Conservation (phyloP, 805 yeast genomes). For the Metschnikowia henanensis region DNA sequence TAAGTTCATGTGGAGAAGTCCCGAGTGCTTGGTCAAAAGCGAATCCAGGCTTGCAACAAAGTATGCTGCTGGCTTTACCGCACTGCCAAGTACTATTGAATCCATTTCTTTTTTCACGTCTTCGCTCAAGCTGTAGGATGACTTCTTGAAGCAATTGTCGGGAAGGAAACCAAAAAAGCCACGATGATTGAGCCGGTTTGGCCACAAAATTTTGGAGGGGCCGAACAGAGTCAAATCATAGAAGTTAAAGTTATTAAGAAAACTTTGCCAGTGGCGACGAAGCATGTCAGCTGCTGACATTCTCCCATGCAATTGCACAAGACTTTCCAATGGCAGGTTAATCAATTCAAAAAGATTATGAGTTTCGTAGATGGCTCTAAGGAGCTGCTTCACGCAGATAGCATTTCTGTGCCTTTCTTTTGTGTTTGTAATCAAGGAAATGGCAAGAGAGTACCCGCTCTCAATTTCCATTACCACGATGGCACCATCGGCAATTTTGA, state of each 20-base stretch:
- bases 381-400: conserved; percentile 27
- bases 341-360: conserved; percentile 29
- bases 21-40: conserved; percentile 30
- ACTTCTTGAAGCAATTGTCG: conserved; percentile 25
- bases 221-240: conserved; percentile 20
- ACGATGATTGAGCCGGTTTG: conserved; percentile 32
- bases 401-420: conserved; percentile 17
- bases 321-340: conserved; percentile 24
- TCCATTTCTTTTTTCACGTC: conserved; percentile 21
- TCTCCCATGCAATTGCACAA: conserved; percentile 19
- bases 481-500: conserved; percentile 27
- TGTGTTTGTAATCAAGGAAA: conserved; percentile 23
- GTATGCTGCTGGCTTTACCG: conserved; percentile 24
- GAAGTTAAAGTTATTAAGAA: conserved; percentile 26
- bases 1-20: conserved; percentile 24
- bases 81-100: conserved; percentile 10
- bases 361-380: conserved; percentile 21
- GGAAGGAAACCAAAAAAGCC: conserved; percentile 38
- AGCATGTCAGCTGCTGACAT: conserved; percentile 20
- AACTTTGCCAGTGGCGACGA: conserved; percentile 30
- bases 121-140: conserved; percentile 24
- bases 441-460: conserved; percentile 26
- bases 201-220: conserved; percentile 31
- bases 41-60: conserved; percentile 30
- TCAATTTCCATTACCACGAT: conserved; percentile 28